Evolutionary conservation across 345 rosid genomes (phyloP), one percentile per base, ranked within the genome.

Genomic region (Passiflora organensis): DNA sequence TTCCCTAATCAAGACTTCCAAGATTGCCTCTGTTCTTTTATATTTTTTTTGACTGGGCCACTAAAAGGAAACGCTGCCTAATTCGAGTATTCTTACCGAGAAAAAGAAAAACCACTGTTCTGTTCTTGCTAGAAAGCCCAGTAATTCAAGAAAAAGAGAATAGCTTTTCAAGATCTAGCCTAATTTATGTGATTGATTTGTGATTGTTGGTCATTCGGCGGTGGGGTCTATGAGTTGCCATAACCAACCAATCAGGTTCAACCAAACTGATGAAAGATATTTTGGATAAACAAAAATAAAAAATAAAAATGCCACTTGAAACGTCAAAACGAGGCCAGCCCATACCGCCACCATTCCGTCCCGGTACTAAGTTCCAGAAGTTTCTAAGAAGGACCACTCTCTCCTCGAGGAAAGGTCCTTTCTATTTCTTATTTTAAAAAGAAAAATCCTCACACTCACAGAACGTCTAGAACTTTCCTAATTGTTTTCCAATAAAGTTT

Each of bases 331-430:
- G 4, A 19, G 44, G 20, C 41, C 12, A 0, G 0, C 9, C 66
- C 54, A 36, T 53, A 36, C 59, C 45, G 11, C 44, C 51, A 9
- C 61, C 73, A n/a, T 55, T 0, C 55, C 55, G 11, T 32, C 51
- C 13, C 32, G 32, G 22, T 57, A 17, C 45, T 71, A 59, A 32
- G 51, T 70, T 76, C 84, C 64, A 59, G 89, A 80, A 81, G 70
- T 56, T 83, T 80, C 75, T 32, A 2, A 34, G 22, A 36, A 28
- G 36, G 28, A 10, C 21, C 43, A 13, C 48, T 14, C 25, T 15
- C 65, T 11, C 47, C 2, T 18, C 6, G 37, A 37, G 32, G 54
- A 22, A 58, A 59, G 42, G 12, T 0, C n/a, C 13, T 5, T 36
- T 23, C 13, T 20, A 1, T 6, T 41, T 16, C 25, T 39, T 6